phyloP scores from a whole-genome alignment of 495 filamentous ascomycete genomes.

The Glonium stellatum region DNA sequence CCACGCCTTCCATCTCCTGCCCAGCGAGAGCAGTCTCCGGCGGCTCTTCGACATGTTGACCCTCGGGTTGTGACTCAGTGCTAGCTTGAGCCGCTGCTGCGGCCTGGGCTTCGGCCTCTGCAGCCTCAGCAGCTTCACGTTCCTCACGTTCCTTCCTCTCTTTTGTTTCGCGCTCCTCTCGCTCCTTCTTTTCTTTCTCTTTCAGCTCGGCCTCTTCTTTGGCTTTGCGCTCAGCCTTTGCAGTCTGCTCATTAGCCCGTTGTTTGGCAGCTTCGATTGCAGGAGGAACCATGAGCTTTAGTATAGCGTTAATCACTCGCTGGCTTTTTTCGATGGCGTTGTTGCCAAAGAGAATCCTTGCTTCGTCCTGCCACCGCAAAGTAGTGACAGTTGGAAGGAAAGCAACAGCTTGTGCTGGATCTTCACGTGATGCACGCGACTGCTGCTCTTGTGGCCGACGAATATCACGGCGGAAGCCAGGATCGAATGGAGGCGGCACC shows the following conservation, averaged over 20 bases:
- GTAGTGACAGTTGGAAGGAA: slow-evolving; percentile 65
- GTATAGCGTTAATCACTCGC: slow-evolving; percentile 63
- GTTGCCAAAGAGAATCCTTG: slow-evolving; percentile 71
- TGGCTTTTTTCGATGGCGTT: slow-evolving; percentile 62
- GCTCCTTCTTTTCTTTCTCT: slow-evolving; percentile 41
- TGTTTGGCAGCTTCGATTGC: slow-evolving; percentile 71
- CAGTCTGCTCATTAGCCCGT: slow-evolving; percentile 35
- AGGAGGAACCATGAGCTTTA: slow-evolving; percentile 70
- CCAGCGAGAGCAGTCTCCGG: slow-evolving; percentile 41
- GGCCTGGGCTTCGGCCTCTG: slow-evolving; percentile 53
- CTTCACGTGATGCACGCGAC: slow-evolving; percentile 45
- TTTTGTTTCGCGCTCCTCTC: slow-evolving; percentile 45
- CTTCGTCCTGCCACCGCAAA: slow-evolving; percentile 83
- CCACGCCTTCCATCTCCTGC: slow-evolving; percentile 83
- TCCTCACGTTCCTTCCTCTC: slow-evolving; percentile 64
- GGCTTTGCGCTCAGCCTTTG: slow-evolving; percentile 27
- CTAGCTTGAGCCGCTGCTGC: slow-evolving; percentile 32
- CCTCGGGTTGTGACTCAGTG: slow-evolving; percentile 39
- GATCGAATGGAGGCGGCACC: slow-evolving; percentile 34
- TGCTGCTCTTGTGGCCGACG: slow-evolving; percentile 33
- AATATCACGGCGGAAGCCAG: slow-evolving; percentile 44
- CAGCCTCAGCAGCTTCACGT: slow-evolving; percentile 47
- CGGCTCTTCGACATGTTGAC: slow-evolving; percentile 28
- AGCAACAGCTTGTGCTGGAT: slow-evolving; percentile 58
- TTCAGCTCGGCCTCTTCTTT: slow-evolving; percentile 44